These are phyloP conservation scores for Phytophthora pistaciae DNA, from an alignment of 352 stramenopile species.

Conservation along the genomic window DNA sequence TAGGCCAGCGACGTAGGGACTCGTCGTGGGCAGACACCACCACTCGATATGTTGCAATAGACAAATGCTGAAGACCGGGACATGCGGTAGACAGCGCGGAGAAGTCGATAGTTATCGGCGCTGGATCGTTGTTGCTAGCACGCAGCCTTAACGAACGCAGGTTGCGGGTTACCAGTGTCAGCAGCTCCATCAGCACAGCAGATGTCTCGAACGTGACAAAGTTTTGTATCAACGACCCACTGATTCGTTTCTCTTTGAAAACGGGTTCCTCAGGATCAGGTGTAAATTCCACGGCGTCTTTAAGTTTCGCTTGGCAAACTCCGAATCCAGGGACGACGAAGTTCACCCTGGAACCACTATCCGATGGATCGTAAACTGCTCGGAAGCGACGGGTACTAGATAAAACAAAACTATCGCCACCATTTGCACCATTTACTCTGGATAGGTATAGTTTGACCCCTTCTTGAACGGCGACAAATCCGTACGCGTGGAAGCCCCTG, in stretches of 20 bases:
- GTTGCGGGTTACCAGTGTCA: neutral
- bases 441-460: neutral
- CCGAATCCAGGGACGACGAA: constrained; percentile 7
- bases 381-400: neutral
- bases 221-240: neutral
- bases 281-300: neutral
- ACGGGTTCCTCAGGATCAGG: neutral
- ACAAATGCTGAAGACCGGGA: neutral
- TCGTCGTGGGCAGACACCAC: neutral
- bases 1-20: neutral
- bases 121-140: neutral
- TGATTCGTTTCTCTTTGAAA: neutral
- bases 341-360: neutral
- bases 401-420: neutral
- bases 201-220: neutral
- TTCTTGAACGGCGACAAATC: neutral
- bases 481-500: neutral
- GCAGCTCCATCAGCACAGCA: neutral
- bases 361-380: neutral
- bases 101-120: neutral
- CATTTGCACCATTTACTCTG: neutral
- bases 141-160: neutral
- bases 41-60: neutral
- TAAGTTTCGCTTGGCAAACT: constrained; percentile 3
- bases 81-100: neutral